These are phyloP conservation scores for Hysterium pulicare DNA, from an alignment of 2,329 filamentous ascomycete genomes.

Conservation along the genomic window DNA sequence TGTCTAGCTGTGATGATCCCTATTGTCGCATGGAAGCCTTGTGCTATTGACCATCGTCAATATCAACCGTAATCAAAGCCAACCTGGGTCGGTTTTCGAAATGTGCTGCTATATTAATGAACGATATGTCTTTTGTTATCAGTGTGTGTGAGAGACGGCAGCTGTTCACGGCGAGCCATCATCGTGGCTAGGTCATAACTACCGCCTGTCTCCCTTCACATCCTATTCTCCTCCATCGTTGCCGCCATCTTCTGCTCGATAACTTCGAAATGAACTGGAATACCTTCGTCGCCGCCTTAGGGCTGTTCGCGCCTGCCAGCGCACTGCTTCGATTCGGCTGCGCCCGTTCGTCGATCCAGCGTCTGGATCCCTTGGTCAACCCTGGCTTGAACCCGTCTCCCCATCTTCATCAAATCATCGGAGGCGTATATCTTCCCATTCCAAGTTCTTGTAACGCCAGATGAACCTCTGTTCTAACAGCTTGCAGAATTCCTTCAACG, in stretches of 20 bases:
- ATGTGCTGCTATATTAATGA: constrained; percentile 7
- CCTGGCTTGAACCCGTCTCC: constrained; percentile 35
- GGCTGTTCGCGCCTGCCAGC: constrained; percentile 16
- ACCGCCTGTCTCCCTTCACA: not conserved
- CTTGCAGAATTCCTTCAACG: constrained; percentile 44
- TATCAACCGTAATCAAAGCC: constrained; percentile 8
- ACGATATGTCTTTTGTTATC: constrained; percentile 3
- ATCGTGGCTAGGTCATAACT: constrained; percentile 6
- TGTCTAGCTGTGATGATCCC: no score
- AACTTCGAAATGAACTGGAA: constrained; percentile 19
- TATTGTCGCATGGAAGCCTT: no score
- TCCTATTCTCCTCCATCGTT: constrained; percentile 1
- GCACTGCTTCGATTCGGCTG: constrained; percentile 28
- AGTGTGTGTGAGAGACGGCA: constrained; percentile 5
- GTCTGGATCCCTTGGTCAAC: constrained; percentile 31
- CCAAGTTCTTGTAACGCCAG: not conserved
- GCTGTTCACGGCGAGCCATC: not conserved
- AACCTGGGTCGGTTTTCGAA: constrained; percentile 1
- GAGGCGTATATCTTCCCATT: constrained; percentile 27
- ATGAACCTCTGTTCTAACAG: constrained; percentile 3
- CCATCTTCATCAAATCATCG: constrained; percentile 42
- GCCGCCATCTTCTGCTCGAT: not conserved
- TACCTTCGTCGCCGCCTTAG: constrained; percentile 14
- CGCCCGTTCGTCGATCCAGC: constrained; percentile 23
- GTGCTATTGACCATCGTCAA: constrained; percentile 6